These are phyloP conservation scores for Tricholoma bakamatsutake DNA, from an alignment of 768 basidiomycete genomes.

Conservation along the genomic window DNA sequence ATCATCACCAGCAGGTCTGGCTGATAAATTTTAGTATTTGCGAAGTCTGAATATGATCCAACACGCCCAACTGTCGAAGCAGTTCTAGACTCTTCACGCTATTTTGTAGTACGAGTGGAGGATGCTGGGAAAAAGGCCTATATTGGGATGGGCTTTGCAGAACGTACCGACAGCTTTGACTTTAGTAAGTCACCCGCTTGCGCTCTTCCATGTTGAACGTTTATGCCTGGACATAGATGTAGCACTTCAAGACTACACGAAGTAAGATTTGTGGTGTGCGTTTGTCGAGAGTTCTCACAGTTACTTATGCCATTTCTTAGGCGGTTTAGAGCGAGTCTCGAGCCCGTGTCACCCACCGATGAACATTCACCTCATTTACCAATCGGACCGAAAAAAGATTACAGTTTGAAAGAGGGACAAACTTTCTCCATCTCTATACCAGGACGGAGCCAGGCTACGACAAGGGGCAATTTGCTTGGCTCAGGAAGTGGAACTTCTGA, in stretches of 20 bases:
- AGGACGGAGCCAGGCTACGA: conserved; percentile 50
- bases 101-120: conserved; percentile 90
- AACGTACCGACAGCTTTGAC: conserved; percentile 86
- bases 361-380: conserved; percentile 65
- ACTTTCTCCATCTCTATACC: conserved; percentile 91
- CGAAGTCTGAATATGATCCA: conserved; percentile 76
- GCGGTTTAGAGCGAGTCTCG: conserved; percentile 57
- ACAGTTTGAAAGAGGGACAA: conserved; percentile 90
- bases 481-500: conserved; percentile 21
- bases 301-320: conserved; percentile 28
- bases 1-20: neutral
- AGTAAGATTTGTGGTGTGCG: conserved; percentile 36
- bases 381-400: conserved; percentile 84
- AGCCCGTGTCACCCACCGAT: conserved; percentile 39
- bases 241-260: conserved; percentile 80
- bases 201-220: conserved; percentile 4
- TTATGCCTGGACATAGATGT: conserved; percentile 47
- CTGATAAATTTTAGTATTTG: conserved; percentile 60
- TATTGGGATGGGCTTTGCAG: conserved; percentile 90
- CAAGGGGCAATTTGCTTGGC: conserved; percentile 33
- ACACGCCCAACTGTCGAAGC: conserved; percentile 83
- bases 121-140: conserved; percentile 85
- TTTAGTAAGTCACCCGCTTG: conserved; percentile 59
- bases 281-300: conserved; percentile 3
- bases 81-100: conserved; percentile 92